A percentile compares a stretch with the other conserved stretches of the same genome.
phyloP scores from a whole-genome alignment of 768 basidiomycete genomes.

The Rhodotorula toruloides region DNA sequence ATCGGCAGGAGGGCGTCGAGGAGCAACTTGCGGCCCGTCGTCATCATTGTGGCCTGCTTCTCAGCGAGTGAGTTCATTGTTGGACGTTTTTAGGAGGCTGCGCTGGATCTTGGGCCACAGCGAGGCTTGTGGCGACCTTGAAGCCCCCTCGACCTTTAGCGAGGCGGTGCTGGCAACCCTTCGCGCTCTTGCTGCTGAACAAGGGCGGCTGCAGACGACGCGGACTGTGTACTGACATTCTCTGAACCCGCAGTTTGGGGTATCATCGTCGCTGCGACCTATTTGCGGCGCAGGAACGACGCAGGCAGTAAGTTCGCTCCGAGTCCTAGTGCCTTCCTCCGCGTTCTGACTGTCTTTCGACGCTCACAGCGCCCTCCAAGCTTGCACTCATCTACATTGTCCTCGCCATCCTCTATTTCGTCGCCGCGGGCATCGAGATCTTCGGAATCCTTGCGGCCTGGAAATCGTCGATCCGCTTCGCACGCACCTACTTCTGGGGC shows the following conservation, averaged over 20 bases:
- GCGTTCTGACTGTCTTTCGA: background rate
- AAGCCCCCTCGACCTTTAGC: background rate
- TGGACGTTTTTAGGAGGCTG: too few species aligned
- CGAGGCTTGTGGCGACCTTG: background rate
- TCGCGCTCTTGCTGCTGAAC: too few species aligned
- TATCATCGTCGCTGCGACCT: conserved; percentile 9
- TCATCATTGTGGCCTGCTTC: conserved; percentile 10
- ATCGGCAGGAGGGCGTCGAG: background rate
- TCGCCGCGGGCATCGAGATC: conserved; percentile 20
- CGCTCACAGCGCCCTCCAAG: background rate
- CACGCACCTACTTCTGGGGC: conserved; percentile 24
- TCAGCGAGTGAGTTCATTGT: background rate
- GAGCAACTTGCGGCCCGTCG: background rate
- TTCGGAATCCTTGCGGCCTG: conserved; percentile 27
- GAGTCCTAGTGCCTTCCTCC: background rate
- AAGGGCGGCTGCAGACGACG: background rate
- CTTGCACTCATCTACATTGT: conserved; percentile 20
- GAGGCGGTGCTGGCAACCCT: conserved; percentile 4
- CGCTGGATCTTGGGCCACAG: too few species aligned
- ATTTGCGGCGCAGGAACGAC: background rate
- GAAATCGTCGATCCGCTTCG: conserved; percentile 10
- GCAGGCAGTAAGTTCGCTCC: conserved; percentile 4
- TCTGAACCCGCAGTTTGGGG: conserved; percentile 18
- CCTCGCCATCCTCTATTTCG: conserved; percentile 28
- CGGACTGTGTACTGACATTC: background rate